Evolutionary conservation across 192 early-diverging fungal genomes (phyloP).

Genomic region (Podila verticillata): DNA sequence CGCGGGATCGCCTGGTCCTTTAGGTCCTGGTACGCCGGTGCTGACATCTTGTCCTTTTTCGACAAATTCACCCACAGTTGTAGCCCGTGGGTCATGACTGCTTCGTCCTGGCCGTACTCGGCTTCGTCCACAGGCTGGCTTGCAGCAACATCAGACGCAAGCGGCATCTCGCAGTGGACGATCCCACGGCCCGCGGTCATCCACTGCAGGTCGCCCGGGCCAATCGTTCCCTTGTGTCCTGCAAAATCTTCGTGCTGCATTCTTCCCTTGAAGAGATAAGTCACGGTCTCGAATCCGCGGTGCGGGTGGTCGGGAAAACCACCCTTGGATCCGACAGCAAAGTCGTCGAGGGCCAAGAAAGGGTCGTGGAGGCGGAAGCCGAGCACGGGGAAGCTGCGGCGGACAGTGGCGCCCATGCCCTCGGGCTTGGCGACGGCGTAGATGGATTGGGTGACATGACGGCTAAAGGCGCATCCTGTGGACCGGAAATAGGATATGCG

Average conservation of each 20-base stretch:
- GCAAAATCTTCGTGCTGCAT: constrained; percentile 81
- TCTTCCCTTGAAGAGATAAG: constrained; percentile 74
- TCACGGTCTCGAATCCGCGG: constrained; percentile 85
- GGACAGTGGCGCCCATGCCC: constrained; percentile 85
- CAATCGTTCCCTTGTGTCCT: constrained; percentile 75
- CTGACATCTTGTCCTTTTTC: constrained; percentile 74
- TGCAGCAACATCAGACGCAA: constrained; percentile 8
- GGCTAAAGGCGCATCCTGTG: neutral
- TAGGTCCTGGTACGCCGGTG: constrained; percentile 79
- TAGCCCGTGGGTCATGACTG: constrained; percentile 55
- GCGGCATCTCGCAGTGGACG: constrained; percentile 80
- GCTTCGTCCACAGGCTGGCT: constrained; percentile 46
- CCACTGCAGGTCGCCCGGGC: constrained; percentile 79
- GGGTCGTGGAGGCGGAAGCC: constrained; percentile 83
- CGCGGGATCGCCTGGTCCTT: constrained; percentile 70
- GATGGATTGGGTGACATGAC: constrained; percentile 54
- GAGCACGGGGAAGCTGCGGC: constrained; percentile 75
- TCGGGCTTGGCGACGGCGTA: constrained; percentile 69
- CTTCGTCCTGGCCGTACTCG: constrained; percentile 52
- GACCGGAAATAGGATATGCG: neutral
- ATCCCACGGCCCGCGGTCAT: constrained; percentile 83
- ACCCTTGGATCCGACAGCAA: constrained; percentile 50
- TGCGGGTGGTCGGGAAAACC: constrained; percentile 82
- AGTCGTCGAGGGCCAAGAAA: constrained; percentile 89
- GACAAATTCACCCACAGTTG: constrained; percentile 86